Conservation (phyloP, 2,329 filamentous ascomycete species). For the Beauveria sp. region DNA sequence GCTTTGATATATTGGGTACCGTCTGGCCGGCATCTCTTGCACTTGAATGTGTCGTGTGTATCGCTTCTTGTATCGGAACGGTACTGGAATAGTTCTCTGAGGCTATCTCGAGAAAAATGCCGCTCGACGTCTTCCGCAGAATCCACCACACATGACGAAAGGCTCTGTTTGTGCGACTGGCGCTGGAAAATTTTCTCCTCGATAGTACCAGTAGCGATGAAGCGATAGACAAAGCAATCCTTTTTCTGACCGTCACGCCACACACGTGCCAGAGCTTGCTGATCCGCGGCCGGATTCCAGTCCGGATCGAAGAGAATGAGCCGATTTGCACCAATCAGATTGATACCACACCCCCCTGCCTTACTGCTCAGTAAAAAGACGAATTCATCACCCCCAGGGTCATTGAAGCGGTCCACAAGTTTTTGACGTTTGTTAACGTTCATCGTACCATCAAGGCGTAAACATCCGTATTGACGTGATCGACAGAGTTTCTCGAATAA, state of each 20-base stretch:
- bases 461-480: conserved; percentile 70
- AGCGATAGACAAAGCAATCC: conserved; percentile 98
- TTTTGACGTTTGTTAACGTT: conserved; percentile 96
- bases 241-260: conserved; percentile 99
- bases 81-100: conserved; percentile 93
- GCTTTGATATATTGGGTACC: conserved; percentile 85
- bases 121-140: conserved; percentile 94
- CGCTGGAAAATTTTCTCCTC: conserved; percentile 99
- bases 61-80: conserved; percentile 77
- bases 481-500: conserved; percentile 89
- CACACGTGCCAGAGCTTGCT: conserved; percentile 92
- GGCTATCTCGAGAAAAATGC: conserved; percentile 85
- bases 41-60: conserved; percentile 98
- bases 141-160: conserved; percentile 94
- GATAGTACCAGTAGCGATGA: conserved; percentile 95
- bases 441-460: conserved; percentile 95
- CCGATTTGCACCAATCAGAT: conserved; percentile 88
- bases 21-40: conserved; percentile 84
- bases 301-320: conserved; percentile 94
- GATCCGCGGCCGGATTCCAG: conserved; percentile 97
- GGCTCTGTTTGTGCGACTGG: conserved; percentile 93
- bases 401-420: conserved; percentile 95
- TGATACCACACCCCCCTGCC: conserved; percentile 92
- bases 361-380: conserved; percentile 96
- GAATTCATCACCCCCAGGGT: conserved; percentile 83